These are phyloP conservation scores for Russula abietina DNA, from an alignment of 768 basidiomycete genomes.

Conservation along the genomic window DNA sequence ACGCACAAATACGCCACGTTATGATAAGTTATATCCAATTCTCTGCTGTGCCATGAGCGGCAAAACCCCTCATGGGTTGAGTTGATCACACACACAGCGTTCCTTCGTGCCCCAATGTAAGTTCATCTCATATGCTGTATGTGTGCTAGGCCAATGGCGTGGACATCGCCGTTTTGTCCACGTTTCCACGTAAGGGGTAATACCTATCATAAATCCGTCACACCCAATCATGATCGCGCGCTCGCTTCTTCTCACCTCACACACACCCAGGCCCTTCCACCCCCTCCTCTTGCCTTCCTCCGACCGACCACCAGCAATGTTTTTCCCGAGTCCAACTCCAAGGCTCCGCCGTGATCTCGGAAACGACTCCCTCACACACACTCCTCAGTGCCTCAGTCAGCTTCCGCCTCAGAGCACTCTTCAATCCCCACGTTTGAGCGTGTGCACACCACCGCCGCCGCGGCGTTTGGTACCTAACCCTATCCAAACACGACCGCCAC, in stretches of 20 bases:
- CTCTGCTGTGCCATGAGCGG: slow-evolving; percentile 1
- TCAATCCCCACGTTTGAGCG: not conserved
- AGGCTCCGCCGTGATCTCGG: not conserved
- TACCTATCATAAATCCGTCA: not conserved
- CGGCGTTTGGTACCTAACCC: not conserved
- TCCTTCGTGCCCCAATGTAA: not conserved
- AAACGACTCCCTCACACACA: not conserved
- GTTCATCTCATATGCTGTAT: not conserved
- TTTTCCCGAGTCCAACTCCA: not conserved
- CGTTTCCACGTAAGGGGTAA: not conserved
- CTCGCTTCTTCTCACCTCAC: not conserved
- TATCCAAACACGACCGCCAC: not conserved
- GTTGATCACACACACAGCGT: not conserved
- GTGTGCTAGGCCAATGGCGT: not conserved
- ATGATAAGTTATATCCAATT: not conserved
- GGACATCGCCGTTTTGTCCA: not conserved
- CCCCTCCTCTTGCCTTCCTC: not conserved
- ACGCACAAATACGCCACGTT: not conserved
- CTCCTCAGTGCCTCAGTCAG: no score
- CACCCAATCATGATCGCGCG: not conserved
- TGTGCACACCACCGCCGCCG: not conserved
- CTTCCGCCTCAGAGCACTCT: not conserved
- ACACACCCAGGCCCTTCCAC: not conserved
- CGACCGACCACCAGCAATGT: not conserved
- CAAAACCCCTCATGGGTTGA: not conserved